phyloP scores from a whole-genome alignment of 2,329 filamentous ascomycete genomes.

The Beauveria pseudobassiana region DNA sequence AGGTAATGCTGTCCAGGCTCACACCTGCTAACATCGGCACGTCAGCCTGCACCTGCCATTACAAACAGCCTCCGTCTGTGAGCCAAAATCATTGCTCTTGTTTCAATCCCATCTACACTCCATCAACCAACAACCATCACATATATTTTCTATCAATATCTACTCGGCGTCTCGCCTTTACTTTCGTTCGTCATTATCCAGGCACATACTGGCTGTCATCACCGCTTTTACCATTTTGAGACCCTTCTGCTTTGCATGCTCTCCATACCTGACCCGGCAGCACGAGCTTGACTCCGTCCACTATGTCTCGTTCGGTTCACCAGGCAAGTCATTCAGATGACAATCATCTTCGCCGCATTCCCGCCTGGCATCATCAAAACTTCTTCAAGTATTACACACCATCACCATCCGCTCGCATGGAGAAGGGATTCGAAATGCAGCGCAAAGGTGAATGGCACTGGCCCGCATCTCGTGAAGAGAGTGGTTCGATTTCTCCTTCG shows the following conservation, averaged over 20 bases:
- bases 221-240: not conserved
- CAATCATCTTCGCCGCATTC: constrained; percentile 12
- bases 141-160: not conserved
- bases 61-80: not conserved
- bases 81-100: not conserved
- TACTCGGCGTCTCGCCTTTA: not conserved
- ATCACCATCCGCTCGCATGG: constrained; percentile 12
- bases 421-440: constrained; percentile 4
- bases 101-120: not conserved
- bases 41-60: not conserved
- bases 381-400: constrained; percentile 11
- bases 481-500: not conserved
- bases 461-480: not conserved
- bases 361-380: constrained; percentile 14
- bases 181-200: not conserved
- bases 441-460: constrained; percentile 8
- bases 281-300: not conserved
- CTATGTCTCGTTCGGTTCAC: constrained; percentile 12
- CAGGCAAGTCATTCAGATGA: constrained; percentile 15
- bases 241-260: not conserved
- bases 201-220: not conserved
- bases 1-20: too few relatives aligned
- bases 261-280: not conserved
- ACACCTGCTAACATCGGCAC: not conserved
- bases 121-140: not conserved